Conservation (phyloP, 2,329 filamentous ascomycete genomes). For the Ceratocystis alfenasii region DNA sequence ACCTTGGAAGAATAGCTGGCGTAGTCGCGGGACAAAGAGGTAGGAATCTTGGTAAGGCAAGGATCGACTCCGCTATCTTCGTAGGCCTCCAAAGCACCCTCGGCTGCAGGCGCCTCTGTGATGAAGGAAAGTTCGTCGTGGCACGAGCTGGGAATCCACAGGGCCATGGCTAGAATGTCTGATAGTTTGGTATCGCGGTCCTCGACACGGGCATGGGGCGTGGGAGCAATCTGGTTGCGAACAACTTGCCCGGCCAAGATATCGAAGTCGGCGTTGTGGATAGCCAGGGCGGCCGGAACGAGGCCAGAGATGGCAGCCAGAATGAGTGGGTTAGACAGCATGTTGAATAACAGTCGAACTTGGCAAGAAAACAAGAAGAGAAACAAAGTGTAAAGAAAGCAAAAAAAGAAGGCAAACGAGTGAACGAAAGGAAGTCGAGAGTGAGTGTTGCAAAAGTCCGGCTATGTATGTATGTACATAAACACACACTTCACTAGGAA, state of each 20-base stretch:
- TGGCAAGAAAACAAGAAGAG: neutral
- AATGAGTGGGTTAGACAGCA: conserved; percentile 5
- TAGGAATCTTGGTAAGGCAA: neutral
- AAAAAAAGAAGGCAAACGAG: neutral
- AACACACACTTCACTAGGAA: neutral
- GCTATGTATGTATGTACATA: neutral
- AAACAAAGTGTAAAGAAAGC: neutral
- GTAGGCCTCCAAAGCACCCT: neutral
- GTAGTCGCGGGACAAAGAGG: neutral
- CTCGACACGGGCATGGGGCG: neutral
- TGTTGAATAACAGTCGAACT: neutral
- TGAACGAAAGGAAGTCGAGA: neutral
- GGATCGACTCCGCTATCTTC: neutral
- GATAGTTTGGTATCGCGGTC: neutral
- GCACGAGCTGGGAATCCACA: conserved; percentile 2
- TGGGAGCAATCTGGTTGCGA: neutral
- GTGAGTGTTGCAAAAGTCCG: neutral
- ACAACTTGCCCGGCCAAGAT: neutral
- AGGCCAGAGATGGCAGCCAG: conserved; percentile 6
- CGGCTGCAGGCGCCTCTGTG: neutral
- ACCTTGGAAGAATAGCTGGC: neutral
- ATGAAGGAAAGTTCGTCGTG: conserved; percentile 2
- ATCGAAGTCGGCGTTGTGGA: neutral
- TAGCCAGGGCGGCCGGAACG: neutral
- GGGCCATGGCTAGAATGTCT: neutral